phyloP scores from a whole-genome alignment of 345 rosid genomes.

The Moricandia arvensis region DNA sequence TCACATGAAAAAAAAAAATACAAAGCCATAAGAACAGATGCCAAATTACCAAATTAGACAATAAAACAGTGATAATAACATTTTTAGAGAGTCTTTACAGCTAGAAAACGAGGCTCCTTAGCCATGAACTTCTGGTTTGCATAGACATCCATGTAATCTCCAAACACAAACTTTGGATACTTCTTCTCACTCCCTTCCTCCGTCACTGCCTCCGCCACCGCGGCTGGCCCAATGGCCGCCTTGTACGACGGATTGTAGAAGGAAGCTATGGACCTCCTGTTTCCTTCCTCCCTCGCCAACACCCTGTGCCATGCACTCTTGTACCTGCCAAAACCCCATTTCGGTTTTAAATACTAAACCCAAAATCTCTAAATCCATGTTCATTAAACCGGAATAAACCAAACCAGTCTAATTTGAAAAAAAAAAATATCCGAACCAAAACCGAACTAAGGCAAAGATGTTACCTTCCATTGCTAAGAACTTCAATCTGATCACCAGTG shows the following conservation, averaged over 20 bases:
- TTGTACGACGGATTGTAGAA: constrained; percentile 77
- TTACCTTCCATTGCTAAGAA: constrained; percentile 69
- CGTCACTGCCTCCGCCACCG: constrained; percentile 31
- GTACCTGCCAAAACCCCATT: constrained; percentile 39
- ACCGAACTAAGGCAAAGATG: neutral
- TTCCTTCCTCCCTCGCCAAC: constrained; percentile 49
- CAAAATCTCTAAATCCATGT: neutral
- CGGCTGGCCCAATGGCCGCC: constrained; percentile 79
- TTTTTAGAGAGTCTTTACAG: constrained; percentile 54
- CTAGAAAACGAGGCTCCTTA: constrained; percentile 85
- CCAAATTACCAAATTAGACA: constrained; percentile 14
- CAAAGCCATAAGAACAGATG: constrained; percentile 6
- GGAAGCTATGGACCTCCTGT: constrained; percentile 81
- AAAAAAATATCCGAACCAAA: too few species aligned
- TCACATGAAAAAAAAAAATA: constrained; percentile 1
- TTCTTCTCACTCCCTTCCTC: constrained; percentile 32
- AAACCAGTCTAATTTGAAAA: neutral
- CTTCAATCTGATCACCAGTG: constrained; percentile 94
- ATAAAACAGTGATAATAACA: constrained; percentile 25
- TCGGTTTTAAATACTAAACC: neutral
- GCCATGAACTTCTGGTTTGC: constrained; percentile 83
- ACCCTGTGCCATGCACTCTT: constrained; percentile 92
- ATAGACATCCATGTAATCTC: constrained; percentile 90
- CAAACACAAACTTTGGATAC: constrained; percentile 81
- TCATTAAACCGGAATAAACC: neutral